Percentiles rank a stretch among this genome's conserved stretches.
phyloP scores from a whole-genome alignment of 192 early-diverging fungal genomes.

The Backusella mclennaniae region DNA sequence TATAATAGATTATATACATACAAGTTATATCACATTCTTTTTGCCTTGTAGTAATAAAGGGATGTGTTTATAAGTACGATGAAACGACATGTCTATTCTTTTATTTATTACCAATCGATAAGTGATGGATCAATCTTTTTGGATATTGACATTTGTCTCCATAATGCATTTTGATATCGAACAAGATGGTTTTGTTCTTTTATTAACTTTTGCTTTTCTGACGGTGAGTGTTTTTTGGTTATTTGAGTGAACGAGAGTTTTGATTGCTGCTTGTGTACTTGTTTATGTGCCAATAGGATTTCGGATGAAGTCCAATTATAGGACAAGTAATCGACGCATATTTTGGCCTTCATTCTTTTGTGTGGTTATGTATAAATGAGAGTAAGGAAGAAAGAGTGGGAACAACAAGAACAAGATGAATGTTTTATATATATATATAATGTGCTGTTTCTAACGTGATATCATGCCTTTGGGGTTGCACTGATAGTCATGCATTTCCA shows the following conservation, averaged over 20 bases:
- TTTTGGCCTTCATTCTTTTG: constrained; percentile 12
- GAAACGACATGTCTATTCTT: not conserved
- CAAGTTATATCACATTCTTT: constrained; percentile 37
- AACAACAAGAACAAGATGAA: not conserved
- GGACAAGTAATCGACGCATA: constrained; percentile 31
- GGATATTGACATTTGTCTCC: constrained; percentile 33
- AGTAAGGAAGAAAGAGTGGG: not conserved
- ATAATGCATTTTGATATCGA: constrained; percentile 36
- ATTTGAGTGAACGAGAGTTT: not conserved
- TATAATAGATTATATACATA: constrained; percentile 9
- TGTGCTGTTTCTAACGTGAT: not conserved
- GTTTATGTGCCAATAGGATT: constrained; percentile 8
- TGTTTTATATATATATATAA: not conserved
- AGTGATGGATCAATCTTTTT: constrained; percentile 23
- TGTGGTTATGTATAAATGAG: not conserved
- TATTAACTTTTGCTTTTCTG: not conserved
- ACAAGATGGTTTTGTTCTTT: constrained; percentile 20
- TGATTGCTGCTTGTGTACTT: constrained; percentile 8
- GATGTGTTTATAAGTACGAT: too few relatives aligned
- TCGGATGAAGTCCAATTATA: constrained; percentile 20
- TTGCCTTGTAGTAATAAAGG: constrained; percentile 20
- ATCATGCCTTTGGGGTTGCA: not conserved
- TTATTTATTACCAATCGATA: constrained; percentile 34
- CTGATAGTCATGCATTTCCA: constrained; percentile 4
- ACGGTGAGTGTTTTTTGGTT: not conserved